Base-by-base conservation (phyloP, 331 rosid species). In the Pyracantha coccinea region DNA sequence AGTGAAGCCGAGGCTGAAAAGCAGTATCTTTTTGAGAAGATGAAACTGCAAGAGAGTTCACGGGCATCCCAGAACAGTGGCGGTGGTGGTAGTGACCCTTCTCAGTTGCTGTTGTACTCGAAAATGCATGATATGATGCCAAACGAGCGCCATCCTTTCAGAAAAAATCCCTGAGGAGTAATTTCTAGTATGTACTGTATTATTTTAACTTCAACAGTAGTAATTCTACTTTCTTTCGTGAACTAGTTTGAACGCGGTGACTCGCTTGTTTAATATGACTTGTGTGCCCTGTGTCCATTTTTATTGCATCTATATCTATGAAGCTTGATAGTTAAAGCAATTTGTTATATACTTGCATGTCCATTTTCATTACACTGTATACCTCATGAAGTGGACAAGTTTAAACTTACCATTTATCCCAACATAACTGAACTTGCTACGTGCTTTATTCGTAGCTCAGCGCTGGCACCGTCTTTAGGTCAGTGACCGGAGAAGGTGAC, bases 1-100 rank as follows among this genome's bases (percentile, higher is more conserved):
- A 95, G 81, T 58, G 99, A 95, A 84, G 97, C 97, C 1, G 99
- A 95, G 79, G 97, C 97, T 54, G 99, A 95, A 91, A 95, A 95
- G 85, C 96, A 87, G 85, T 95, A 86, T 88, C 87, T 95, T 71
- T 84, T 89, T 74, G 99, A 95, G 92, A 95, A 88, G 91, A 90
- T 95, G 66, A 95, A 95, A 81, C 83, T 95, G 84, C 99, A 95
- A 78, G 99, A 95, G 83, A 83, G 91, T 83, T 90, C 96, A 6
- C 93, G 90, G 29, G 71, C 90, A 66, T 87, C 96, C 20, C 97
- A 90, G 75, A 74, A 85, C 83, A 85, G 90, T 65, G 77, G 90
- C 21, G 90, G 92, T 12, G 88, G 88, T 32, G 85, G 91, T 15
- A 85, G 83, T 25, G 97, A 89, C 60, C 89, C 97, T 38, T 95